A percentile compares a stretch with the other conserved stretches of the same genome.
Evolutionary conservation across 75 land plant species (phyloP).

Genomic region (Cryptomeria japonica): DNA sequence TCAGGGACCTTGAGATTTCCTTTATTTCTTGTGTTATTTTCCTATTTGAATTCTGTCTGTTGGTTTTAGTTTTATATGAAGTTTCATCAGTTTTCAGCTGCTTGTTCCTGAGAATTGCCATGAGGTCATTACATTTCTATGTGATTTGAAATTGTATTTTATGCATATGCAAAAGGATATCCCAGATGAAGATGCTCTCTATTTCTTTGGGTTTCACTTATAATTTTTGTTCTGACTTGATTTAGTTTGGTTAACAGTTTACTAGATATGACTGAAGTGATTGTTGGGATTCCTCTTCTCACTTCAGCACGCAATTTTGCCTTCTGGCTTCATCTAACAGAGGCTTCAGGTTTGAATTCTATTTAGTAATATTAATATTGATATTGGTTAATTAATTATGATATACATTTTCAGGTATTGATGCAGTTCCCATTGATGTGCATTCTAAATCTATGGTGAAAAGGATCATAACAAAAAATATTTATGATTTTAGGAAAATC

Average conservation of each 20-base stretch:
- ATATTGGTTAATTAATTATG: not conserved
- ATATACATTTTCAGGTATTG: not conserved
- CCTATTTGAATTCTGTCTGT: not conserved
- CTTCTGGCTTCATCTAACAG: slow-evolving; percentile 27
- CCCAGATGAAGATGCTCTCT: not conserved
- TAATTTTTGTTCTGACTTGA: not conserved
- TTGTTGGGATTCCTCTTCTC: slow-evolving; percentile 31
- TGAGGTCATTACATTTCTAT: not conserved
- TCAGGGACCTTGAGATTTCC: not conserved
- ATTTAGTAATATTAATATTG: not conserved
- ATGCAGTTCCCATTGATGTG: not conserved
- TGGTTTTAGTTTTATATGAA: not conserved
- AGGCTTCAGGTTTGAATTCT: slow-evolving; percentile 22
- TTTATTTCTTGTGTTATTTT: not conserved
- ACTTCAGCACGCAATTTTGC: slow-evolving; percentile 24
- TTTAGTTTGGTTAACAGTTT: slow-evolving; percentile 13
- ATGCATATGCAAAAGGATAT: not conserved
- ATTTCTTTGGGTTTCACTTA: not conserved
- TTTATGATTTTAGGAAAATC: not conserved
- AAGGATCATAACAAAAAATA: not conserved
- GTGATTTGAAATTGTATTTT: not conserved
- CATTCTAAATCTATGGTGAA: not conserved
- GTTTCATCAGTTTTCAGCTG: not conserved
- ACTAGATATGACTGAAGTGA: slow-evolving; percentile 16
- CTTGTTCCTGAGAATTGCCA: not conserved